Evolutionary conservation across 2,329 filamentous ascomycete species (phyloP).

Genomic region (Pestalotiopsis fici): DNA sequence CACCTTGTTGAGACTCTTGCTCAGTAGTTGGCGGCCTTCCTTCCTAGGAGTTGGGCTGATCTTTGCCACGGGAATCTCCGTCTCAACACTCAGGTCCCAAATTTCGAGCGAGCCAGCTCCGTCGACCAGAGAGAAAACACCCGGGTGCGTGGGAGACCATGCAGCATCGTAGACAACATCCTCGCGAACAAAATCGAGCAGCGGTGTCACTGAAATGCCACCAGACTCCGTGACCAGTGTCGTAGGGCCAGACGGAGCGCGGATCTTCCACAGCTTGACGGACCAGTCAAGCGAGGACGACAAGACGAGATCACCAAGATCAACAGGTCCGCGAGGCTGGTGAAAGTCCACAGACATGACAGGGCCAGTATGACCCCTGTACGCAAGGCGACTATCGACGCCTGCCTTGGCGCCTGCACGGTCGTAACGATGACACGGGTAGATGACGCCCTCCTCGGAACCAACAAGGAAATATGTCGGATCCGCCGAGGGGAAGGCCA

Average conservation of each 20-base stretch:
- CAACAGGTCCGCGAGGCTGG: constrained; percentile 86
- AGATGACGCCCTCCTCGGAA: constrained; percentile 94
- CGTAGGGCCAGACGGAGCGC: constrained; percentile 73
- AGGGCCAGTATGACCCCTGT: constrained; percentile 87
- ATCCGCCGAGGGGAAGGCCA: constrained; percentile 92
- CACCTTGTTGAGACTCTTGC: constrained; percentile 88
- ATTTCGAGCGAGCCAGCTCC: constrained; percentile 90
- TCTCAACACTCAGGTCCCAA: constrained; percentile 92
- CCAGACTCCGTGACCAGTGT: constrained; percentile 48
- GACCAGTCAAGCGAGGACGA: constrained; percentile 96
- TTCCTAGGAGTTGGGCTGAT: constrained; percentile 69
- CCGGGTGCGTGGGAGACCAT: constrained; percentile 93
- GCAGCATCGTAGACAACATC: constrained; percentile 95
- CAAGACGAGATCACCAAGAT: constrained; percentile 90
- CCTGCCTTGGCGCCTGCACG: constrained; percentile 96
- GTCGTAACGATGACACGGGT: constrained; percentile 95
- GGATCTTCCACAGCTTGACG: constrained; percentile 94
- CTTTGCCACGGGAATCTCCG: constrained; percentile 85
- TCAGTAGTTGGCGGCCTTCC: constrained; percentile 68
- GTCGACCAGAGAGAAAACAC: constrained; percentile 92
- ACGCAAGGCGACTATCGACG: constrained; percentile 84
- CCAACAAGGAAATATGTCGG: constrained; percentile 97
- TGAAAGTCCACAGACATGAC: constrained; percentile 98
- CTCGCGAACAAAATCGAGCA: constrained; percentile 90
- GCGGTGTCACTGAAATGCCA: constrained; percentile 63